Evolutionary conservation across 2,329 filamentous ascomycete genomes (phyloP).

Genomic region (Alternaria infectoria): DNA sequence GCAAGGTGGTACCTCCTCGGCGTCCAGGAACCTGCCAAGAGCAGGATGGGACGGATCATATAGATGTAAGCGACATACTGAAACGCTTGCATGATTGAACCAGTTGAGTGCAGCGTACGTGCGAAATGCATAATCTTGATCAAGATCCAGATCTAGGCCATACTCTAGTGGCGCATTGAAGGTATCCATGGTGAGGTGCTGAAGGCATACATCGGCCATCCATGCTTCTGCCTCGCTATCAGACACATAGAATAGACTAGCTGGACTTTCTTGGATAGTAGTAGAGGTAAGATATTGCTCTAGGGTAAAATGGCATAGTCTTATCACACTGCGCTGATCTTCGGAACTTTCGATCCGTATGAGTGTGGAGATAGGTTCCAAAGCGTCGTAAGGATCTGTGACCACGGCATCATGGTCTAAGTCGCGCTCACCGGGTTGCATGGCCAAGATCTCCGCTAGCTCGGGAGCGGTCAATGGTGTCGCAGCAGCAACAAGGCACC

Average conservation of each 20-base stretch:
- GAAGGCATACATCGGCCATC: not conserved
- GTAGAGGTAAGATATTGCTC: not conserved
- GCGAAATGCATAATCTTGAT: not conserved
- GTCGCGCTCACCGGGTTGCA: not conserved
- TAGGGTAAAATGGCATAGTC: not conserved
- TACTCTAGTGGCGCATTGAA: not conserved
- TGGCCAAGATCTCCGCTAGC: not conserved
- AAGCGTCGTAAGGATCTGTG: not conserved
- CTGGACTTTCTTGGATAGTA: not conserved
- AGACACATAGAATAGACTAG: not conserved
- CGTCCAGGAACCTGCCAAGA: not conserved
- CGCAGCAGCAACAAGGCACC: not conserved
- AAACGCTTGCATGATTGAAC: not conserved
- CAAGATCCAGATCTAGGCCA: not conserved
- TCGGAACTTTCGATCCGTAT: not conserved
- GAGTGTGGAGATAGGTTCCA: not conserved
- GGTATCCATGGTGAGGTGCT: not conserved
- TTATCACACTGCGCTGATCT: not conserved
- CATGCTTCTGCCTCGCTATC: not conserved
- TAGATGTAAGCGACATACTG: not conserved
- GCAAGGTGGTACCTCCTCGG: not conserved
- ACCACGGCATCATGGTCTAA: not conserved
- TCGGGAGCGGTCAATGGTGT: not conserved
- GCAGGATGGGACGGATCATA: not conserved
- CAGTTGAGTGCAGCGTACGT: not conserved